Percentiles rank a stretch among this genome's conserved stretches.
Evolutionary conservation across 2,329 filamentous ascomycete genomes (phyloP).

Genomic region (Septoria petroselini): DNA sequence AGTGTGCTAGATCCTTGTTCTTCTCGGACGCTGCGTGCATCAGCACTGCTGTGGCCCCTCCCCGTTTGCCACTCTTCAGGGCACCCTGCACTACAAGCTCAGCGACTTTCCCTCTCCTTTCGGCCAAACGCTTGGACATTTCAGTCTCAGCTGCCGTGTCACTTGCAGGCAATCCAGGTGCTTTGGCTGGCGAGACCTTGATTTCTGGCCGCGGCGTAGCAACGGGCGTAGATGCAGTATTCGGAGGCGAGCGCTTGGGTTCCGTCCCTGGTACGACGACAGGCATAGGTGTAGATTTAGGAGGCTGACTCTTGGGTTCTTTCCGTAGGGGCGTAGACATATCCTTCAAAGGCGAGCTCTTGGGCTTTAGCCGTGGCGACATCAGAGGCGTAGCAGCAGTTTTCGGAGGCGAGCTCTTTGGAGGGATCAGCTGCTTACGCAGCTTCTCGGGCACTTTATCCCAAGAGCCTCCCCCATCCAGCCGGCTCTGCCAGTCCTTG

Average conservation of each 20-base stretch:
- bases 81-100: constrained; percentile 43
- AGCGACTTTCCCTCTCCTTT: constrained; percentile 32
- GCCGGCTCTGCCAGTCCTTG: constrained; percentile 24
- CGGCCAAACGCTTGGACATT: constrained; percentile 17
- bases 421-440: constrained; percentile 2
- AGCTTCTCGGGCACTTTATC: constrained; percentile 14
- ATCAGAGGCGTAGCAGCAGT: neutral
- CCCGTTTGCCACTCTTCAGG: constrained; percentile 34
- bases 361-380: neutral
- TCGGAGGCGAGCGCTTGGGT: no score
- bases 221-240: no score
- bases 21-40: constrained; percentile 41
- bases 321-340: no score
- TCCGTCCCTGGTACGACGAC: no score
- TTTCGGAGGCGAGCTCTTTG: neutral
- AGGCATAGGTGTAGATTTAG: no score
- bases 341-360: neutral
- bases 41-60: constrained; percentile 40
- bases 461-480: constrained; percentile 14
- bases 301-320: no score
- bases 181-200: no score
- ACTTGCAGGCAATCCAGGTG: no score
- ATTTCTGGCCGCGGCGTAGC: no score
- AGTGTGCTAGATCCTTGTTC: constrained; percentile 38
- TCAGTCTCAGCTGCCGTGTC: neutral